phyloP scores from a whole-genome alignment of 2,329 filamentous ascomycete species.

The Cladosporium sp. region DNA sequence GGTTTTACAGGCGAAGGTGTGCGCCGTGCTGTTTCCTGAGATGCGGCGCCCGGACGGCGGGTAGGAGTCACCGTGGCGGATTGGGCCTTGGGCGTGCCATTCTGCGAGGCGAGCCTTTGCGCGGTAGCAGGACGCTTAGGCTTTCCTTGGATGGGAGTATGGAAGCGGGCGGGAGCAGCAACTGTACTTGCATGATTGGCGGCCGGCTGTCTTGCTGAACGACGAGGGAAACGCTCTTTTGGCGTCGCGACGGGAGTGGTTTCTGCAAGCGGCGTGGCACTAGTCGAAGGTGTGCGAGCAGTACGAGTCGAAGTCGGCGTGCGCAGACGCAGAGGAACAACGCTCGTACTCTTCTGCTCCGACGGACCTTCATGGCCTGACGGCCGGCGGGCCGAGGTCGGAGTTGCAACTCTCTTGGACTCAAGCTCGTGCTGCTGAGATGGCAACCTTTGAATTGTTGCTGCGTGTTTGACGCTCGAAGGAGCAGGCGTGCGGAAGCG shows the following conservation, averaged over 20 bases:
- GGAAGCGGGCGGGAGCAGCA: slow-evolving; percentile 22
- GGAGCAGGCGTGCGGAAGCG: slow-evolving; percentile 13
- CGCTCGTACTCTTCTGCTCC: not conserved
- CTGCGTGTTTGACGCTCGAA: not conserved
- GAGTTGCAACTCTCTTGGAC: not conserved
- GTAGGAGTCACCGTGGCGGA: not conserved
- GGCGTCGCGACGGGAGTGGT: not conserved
- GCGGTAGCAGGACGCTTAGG: slow-evolving; percentile 23
- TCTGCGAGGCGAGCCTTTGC: slow-evolving; percentile 21
- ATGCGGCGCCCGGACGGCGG: not conserved
- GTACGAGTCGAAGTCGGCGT: not conserved
- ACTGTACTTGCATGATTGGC: slow-evolving; percentile 22
- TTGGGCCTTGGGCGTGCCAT: not conserved
- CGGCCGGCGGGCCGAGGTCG: not conserved
- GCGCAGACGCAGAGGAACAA: not conserved
- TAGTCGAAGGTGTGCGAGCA: not conserved
- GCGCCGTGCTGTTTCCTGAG: not conserved
- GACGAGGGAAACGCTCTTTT: slow-evolving; percentile 16
- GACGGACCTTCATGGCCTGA: not conserved
- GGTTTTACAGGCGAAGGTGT: not conserved
- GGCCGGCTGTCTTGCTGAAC: slow-evolving; percentile 17
- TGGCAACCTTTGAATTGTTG: not conserved
- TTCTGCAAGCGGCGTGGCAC: not conserved
- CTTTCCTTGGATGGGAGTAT: slow-evolving; percentile 19
- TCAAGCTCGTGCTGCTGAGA: not conserved